Percentiles rank a stretch among this genome's conserved stretches.
Conservation (phyloP, 2,329 filamentous ascomycete genomes). For the Fusarium sp. region DNA sequence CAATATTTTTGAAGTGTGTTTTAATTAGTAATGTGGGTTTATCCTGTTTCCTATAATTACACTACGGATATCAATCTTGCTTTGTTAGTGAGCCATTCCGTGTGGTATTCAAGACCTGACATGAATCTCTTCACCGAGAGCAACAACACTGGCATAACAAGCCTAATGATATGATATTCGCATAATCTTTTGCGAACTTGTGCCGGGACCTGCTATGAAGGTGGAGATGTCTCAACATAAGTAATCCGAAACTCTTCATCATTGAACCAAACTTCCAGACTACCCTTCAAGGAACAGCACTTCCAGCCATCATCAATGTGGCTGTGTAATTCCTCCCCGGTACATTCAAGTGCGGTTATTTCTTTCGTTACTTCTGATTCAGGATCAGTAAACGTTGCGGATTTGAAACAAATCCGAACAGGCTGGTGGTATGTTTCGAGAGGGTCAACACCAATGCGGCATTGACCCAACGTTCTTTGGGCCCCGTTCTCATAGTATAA, state of each 20-base stretch:
- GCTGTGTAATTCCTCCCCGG: too few relatives aligned
- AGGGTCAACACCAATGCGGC: conserved; percentile 5
- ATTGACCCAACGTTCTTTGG: conserved; percentile 8
- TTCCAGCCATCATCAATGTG: neutral
- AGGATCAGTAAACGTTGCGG: too few relatives aligned
- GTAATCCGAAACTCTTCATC: neutral
- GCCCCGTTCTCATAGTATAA: conserved; percentile 7
- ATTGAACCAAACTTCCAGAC: neutral
- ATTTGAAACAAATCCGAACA: conserved; percentile 1
- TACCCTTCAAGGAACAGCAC: neutral
- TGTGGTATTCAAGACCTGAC: too few relatives aligned
- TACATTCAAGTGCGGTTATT: neutral
- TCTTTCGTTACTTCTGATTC: too few relatives aligned
- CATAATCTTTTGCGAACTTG: neutral
- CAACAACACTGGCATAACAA: too few relatives aligned
- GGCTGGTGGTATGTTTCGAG: conserved; percentile 1
- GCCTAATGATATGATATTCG: neutral
- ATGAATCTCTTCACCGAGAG: too few relatives aligned
- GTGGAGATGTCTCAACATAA: neutral
- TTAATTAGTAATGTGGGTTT: too few relatives aligned
- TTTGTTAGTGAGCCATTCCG: too few relatives aligned
- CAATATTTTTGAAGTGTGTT: too few relatives aligned
- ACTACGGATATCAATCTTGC: too few relatives aligned
- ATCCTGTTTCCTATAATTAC: too few relatives aligned
- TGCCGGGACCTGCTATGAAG: neutral